Evolutionary conservation across 108 stramenopile species (phyloP).

Genomic region (Epithemia pelagica): DNA sequence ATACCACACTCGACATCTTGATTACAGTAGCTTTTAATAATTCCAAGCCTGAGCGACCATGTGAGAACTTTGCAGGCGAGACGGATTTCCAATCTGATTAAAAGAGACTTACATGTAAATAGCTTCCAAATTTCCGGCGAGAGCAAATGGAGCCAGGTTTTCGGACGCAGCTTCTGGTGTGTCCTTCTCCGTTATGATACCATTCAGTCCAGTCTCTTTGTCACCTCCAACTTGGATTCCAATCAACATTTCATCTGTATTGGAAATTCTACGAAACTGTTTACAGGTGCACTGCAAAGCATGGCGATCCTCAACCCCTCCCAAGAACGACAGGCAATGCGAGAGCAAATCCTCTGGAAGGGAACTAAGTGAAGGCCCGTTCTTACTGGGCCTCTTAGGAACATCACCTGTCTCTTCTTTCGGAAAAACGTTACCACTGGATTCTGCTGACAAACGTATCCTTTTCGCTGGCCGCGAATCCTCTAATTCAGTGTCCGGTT

Average conservation of each 20-base stretch:
- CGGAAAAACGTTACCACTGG: too few relatives aligned
- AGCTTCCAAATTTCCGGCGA: slow-evolving; percentile 68
- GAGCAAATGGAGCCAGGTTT: slow-evolving; percentile 38
- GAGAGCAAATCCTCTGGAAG: slow-evolving; percentile 46
- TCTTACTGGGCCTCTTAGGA: neutral
- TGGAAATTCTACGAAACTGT: slow-evolving; percentile 49
- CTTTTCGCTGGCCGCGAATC: neutral
- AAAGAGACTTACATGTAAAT: slow-evolving; percentile 69
- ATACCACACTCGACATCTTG: slow-evolving; percentile 64
- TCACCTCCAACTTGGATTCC: slow-evolving; percentile 53
- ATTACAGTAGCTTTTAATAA: slow-evolving; percentile 73
- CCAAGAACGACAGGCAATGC: slow-evolving; percentile 52
- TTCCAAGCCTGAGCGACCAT: slow-evolving; percentile 47
- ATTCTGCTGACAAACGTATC: neutral
- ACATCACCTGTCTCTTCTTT: neutral
- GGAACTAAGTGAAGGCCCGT: neutral
- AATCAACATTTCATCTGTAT: slow-evolving; percentile 47
- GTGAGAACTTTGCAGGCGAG: neutral
- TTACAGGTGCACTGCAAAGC: slow-evolving; percentile 55
- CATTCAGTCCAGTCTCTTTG: slow-evolving; percentile 30
- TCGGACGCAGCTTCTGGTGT: slow-evolving; percentile 38
- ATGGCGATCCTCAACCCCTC: slow-evolving; percentile 44
- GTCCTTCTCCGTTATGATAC: slow-evolving; percentile 43
- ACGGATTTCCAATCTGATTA: neutral
- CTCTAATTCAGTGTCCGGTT: neutral